phyloP scores from a whole-genome alignment of 2,329 filamentous ascomycete genomes.

The Neonectria neomacrospora region DNA sequence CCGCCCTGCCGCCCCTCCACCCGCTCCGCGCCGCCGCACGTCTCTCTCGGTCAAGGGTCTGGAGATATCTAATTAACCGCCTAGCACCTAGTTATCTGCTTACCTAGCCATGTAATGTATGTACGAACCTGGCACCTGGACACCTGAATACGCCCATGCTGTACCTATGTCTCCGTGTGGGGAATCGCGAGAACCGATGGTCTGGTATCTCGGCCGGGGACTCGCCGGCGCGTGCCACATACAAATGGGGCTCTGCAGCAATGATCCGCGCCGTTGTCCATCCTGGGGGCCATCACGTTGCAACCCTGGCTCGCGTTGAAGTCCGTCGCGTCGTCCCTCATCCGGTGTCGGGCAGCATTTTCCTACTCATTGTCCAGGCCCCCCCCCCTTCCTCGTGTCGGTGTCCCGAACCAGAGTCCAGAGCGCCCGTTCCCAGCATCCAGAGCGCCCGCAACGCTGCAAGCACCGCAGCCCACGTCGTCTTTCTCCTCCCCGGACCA shows the following conservation, averaged over 20 bases:
- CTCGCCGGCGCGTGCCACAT: background rate
- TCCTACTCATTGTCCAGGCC: background rate
- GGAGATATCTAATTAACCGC: slow-evolving; percentile 2
- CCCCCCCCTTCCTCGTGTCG: background rate
- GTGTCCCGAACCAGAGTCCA: slow-evolving; percentile 3
- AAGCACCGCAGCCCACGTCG: slow-evolving; percentile 22
- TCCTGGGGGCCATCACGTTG: background rate
- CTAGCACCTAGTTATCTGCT: background rate
- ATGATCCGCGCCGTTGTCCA: slow-evolving; percentile 1
- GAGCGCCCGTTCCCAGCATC: slow-evolving; percentile 27
- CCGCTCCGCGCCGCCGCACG: slow-evolving; percentile 12
- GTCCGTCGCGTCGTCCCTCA: background rate
- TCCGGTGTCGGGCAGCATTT: slow-evolving; percentile 6
- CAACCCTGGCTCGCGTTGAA: slow-evolving; percentile 7
- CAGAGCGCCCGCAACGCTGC: slow-evolving; percentile 30
- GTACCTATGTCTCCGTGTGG: slow-evolving; percentile 6
- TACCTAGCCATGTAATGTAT: too few relatives aligned
- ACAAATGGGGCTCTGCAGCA: slow-evolving; percentile 15
- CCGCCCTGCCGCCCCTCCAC: slow-evolving; percentile 17
- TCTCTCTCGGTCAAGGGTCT: slow-evolving; percentile 1
- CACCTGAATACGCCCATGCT: background rate
- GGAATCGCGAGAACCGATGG: slow-evolving; percentile 20
- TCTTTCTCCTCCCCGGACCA: slow-evolving; percentile 12
- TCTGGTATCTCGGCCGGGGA: slow-evolving; percentile 12
- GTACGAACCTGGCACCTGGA: background rate